Conservation (phyloP, 1,139 yeast species). For the Geotrichum klebahnii region DNA sequence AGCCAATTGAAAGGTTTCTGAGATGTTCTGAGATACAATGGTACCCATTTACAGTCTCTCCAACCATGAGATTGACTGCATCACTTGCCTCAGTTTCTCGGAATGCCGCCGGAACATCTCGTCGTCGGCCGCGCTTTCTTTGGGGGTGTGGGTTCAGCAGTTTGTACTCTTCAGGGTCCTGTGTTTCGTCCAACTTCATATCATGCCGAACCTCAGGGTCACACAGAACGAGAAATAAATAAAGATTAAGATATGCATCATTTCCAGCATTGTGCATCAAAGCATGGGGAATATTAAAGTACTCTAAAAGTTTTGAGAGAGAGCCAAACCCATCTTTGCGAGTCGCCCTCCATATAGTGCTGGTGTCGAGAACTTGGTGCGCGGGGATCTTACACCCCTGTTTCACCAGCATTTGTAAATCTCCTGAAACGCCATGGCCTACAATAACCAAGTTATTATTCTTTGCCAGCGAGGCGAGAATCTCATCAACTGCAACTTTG, state of each 20-base stretch:
- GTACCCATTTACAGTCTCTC: too few species aligned
- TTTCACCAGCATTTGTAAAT: slow-evolving; percentile 50
- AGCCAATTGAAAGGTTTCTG: too few species aligned
- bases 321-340: slow-evolving; percentile 45
- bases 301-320: slow-evolving; percentile 50
- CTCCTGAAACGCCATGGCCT: slow-evolving; percentile 71
- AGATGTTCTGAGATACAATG: too few species aligned
- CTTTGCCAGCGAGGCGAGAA: slow-evolving; percentile 19
- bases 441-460: slow-evolving; percentile 46
- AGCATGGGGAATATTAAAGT: slow-evolving; percentile 56
- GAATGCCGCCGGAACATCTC: too few species aligned
- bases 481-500: slow-evolving; percentile 18
- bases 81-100: too few species aligned
- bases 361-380: slow-evolving; percentile 50
- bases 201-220: slow-evolving; percentile 50
- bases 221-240: slow-evolving; percentile 49
- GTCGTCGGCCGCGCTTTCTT: slow-evolving; percentile 10
- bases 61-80: too few species aligned
- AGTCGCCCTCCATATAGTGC: slow-evolving; percentile 41
- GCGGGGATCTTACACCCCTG: slow-evolving; percentile 50
- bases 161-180: slow-evolving; percentile 11
- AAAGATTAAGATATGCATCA: slow-evolving; percentile 67
- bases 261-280: slow-evolving; percentile 79
- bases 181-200: slow-evolving; percentile 34
- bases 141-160: not conserved